Base-by-base conservation (phyloP, 768 basidiomycete genomes). In the Lactarius hatsudake region DNA sequence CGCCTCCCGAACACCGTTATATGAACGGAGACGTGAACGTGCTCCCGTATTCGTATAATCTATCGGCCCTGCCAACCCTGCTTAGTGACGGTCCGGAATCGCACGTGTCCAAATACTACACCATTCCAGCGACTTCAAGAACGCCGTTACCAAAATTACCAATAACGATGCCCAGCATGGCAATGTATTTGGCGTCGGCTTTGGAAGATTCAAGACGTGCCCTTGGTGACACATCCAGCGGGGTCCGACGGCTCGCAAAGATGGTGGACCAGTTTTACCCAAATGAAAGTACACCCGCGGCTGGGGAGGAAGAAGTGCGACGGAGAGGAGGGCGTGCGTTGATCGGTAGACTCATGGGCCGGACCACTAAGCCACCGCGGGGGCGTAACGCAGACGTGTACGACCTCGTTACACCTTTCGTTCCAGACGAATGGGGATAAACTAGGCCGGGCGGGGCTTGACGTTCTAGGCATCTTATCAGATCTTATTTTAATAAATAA, bases 381-480 rank as follows among this genome's bases (percentile, higher is more conserved):
- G 81, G 83, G 58, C 81, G 83, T 54, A 93, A 93, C 73, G 89
- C 90, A 71, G 90, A 93, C 66, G 89, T 87, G 10, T 93, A 88
- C 68, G 89, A 91, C 51, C 81, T 92, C 13, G 90, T 93, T 63
- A 93, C 91, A 18, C 91, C 91, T 1, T 93, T 93, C 76, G 84
- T 91, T 20, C 78, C 88, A 20, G 88, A 91, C 65, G 89, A 91
- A 70, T 90, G 84, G 85, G 87, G 88, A 64, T 51, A 23, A 4
- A 51, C 51, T 7, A 13, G 51, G 36, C 8, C 7, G 10, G n/a
- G 12, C 45, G n/a, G 48, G 23, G 23, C 48, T 45, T n/a, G 20
- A 48, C 18, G 45, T 48, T 48, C n/a, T 26, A 1, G 18, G 57
- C 26, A 45, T 10, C 23, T 20, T n/a, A 43, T 10, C 65, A n/a